These are phyloP conservation scores for Clavaria fumosa DNA, from an alignment of 768 basidiomycete genomes.

Conservation along the genomic window DNA sequence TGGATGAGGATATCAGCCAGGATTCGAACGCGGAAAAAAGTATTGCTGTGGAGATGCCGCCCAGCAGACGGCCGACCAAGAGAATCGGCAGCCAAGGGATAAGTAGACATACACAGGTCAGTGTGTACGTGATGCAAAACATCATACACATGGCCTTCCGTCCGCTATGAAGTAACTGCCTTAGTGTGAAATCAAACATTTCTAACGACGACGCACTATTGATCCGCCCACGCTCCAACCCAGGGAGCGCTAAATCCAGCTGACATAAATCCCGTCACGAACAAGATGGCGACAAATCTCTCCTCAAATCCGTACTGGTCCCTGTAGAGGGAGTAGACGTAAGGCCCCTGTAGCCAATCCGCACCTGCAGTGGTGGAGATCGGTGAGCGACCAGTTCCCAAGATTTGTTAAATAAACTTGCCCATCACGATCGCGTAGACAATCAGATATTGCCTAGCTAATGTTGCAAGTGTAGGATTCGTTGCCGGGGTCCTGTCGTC, in stretches of 20 bases:
- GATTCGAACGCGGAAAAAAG: conserved; percentile 65
- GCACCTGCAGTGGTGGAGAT: conserved; percentile 30
- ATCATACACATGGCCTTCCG: conserved; percentile 51
- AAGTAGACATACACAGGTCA: conserved; percentile 44
- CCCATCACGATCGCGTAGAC: conserved; percentile 69
- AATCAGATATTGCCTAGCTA: conserved; percentile 38
- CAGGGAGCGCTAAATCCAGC: conserved; percentile 56
- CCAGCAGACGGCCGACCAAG: conserved; percentile 46
- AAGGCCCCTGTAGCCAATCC: conserved; percentile 72
- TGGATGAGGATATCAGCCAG: conserved; percentile 56
- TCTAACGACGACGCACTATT: conserved; percentile 32
- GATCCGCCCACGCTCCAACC: conserved; percentile 66
- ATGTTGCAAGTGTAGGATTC: conserved; percentile 14
- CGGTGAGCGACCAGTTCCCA: not conserved
- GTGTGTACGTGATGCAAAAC: conserved; percentile 53
- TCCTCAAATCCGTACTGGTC: conserved; percentile 54
- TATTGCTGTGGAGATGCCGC: conserved; percentile 61
- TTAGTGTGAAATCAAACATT: not conserved
- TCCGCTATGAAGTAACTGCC: conserved; percentile 27
- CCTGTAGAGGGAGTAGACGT: conserved; percentile 58
- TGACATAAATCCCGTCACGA: conserved; percentile 64
- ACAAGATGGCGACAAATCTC: conserved; percentile 49
- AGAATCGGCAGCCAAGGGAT: conserved; percentile 43
- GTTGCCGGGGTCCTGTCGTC: conserved; percentile 5
- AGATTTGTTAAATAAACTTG: conserved; percentile 16